Base-by-base conservation (phyloP, 2,329 filamentous ascomycete species). In the Sclerotinia subarctica region DNA sequence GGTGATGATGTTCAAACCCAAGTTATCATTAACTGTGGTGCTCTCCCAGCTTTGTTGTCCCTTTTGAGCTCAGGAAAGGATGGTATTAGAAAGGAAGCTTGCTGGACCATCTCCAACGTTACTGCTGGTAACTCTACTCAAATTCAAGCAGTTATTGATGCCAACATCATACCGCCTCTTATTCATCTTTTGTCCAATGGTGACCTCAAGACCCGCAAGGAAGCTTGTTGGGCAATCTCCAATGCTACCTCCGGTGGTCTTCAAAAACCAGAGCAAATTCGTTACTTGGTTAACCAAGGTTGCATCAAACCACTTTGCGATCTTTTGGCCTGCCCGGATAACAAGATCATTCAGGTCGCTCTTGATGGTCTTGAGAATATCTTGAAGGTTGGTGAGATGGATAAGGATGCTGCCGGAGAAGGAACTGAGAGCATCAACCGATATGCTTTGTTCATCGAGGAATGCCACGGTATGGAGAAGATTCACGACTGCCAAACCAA, bases 401-500 rank as follows among this genome's bases (percentile, higher is more conserved):
- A 99, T 83, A 97, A 97, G 86, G 93, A 97, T 81, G 86, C 93
- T 72, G 86, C 89, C 71, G 90, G 90, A 75, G 89, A 90, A 68
- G 88, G 86, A 69, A 82, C 85, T 64, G 91, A 94, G 72, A 86
- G 88, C 63, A 93, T 99, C 83, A 99, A 99, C 88, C 90, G 92
- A 73, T 99, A 96, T 77, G 95, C 95, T 58, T 87, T 99, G 72
- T 98, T 96, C 82, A 99, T 99, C 74, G 95, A 99, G 82, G 95
- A 99, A 82, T 96, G 94, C 74, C 93, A 93, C 77, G 95, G 95
- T 73, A 99, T 99, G 95, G 95, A 98, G 85, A 98, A 98, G 90
- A 98, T 99, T 75, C 95, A 99, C 82, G 94, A 98, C 76, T 98
- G 95, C 87, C 95, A 99, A 85, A 97, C 96, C 84, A 99, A 99